Evolutionary conservation across 371 early-diverging fungal genomes (phyloP).

Genomic region (Lichtheimia ornata): DNA sequence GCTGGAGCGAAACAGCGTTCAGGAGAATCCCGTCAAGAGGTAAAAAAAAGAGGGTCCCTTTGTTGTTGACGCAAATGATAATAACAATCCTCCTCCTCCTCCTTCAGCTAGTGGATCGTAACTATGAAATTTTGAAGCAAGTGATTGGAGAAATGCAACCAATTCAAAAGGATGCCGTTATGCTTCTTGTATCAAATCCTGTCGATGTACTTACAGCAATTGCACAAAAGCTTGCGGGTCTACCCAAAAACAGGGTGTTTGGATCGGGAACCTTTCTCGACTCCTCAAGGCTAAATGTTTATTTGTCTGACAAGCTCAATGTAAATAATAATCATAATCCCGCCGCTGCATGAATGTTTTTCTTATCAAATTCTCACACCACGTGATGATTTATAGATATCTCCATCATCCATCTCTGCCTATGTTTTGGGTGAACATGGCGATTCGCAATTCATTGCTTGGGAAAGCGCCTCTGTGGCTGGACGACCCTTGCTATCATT

Average conservation of each 20-base stretch:
- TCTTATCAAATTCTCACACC: neutral
- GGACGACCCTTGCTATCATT: constrained; percentile 72
- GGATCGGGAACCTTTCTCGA: constrained; percentile 89
- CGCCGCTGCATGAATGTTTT: neutral
- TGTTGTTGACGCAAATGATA: neutral
- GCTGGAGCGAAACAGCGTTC: constrained; percentile 87
- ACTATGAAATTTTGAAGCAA: constrained; percentile 71
- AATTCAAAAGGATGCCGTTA: constrained; percentile 67
- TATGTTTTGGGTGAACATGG: constrained; percentile 90
- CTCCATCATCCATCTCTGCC: constrained; percentile 75
- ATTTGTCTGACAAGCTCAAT: constrained; percentile 59
- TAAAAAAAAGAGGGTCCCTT: neutral
- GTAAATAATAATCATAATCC: neutral
- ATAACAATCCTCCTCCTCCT: neutral
- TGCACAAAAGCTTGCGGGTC: constrained; percentile 79
- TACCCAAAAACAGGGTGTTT: constrained; percentile 78
- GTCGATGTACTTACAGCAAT: constrained; percentile 81
- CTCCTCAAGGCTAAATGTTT: constrained; percentile 71
- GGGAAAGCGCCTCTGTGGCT: constrained; percentile 75
- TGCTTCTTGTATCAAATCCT: constrained; percentile 82
- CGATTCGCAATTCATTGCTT: constrained; percentile 82
- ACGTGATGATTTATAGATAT: constrained; percentile 25
- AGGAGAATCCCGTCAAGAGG: constrained; percentile 70
- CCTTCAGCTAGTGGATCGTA: constrained; percentile 70
- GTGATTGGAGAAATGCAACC: constrained; percentile 76